Base-by-base conservation (phyloP, 192 early-diverging fungal species). In the Entophlyctis luteolus region DNA sequence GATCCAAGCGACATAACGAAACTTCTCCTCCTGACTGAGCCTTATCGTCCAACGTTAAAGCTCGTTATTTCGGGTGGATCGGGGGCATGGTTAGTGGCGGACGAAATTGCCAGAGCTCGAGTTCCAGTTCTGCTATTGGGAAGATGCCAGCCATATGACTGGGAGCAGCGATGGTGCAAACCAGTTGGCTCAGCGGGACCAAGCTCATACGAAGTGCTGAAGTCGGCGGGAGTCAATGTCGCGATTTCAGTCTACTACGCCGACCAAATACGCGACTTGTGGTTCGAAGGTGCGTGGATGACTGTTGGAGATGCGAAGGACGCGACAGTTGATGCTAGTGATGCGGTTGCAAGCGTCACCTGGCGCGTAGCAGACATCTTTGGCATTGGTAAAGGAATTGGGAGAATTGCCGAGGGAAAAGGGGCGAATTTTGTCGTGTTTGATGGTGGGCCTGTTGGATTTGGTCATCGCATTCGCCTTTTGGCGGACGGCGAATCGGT, bases 261-360 rank as follows among this genome's bases (percentile, higher is more conserved):
- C 48, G 76, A 84, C n/a, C 62, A 78, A 63, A 79, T 81, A 2
- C 84, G 88, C 46, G 81, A 84, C 35, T 72, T 92, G 48, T 81
- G 83, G 12, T 92, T 86, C 85, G 88, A 89, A 70, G 90, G 89
- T 34, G 90, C 87, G 4, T 90, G 89, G 88, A 77, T 77, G 16
- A 60, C 58, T 60, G 35, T 73, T 14, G 73, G 31, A 12, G 81
- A 82, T 47, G 75, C 62, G 10, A 66, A 8, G 27, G 23, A 29
- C 72, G 71, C 73, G 33, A 59, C 73, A n/a, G 57, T 60, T 28
- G 58, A 74, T 0, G 86, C 81, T 57, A 72, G 72, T 48, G 84
- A 92, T n/a, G 87, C 88, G 2, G 75, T 91, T 25, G 85, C 76
- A 3, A 79, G 87, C 28, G 79, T 91, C 35, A 86, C 88, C 37